A percentile compares a stretch with the other conserved stretches of the same genome.
Conservation (phyloP, 768 basidiomycete genomes). For the Boletus sp. region DNA sequence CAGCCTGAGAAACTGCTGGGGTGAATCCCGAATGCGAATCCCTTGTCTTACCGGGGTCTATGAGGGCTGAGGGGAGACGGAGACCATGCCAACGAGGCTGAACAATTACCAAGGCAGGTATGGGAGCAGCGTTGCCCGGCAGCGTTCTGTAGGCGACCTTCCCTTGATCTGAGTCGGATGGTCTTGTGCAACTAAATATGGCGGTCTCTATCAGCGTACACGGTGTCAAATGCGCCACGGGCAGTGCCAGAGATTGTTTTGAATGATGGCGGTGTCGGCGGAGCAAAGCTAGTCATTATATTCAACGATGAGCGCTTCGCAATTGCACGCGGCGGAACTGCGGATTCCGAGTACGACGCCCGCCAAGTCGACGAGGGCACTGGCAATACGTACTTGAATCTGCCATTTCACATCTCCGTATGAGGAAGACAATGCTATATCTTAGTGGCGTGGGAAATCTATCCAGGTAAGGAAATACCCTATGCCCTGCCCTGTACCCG, state of each 20-base stretch:
- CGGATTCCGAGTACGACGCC: neutral
- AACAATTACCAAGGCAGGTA: conserved; percentile 12
- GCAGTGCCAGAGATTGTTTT: neutral
- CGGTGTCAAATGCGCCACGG: neutral
- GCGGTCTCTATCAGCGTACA: neutral
- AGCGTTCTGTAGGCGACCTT: neutral
- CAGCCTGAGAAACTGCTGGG: conserved; percentile 2
- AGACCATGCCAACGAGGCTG: conserved; percentile 21
- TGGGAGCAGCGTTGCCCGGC: neutral
- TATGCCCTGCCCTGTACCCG: conserved; percentile 43
- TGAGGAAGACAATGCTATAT: conserved; percentile 7
- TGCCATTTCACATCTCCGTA: conserved; percentile 12
- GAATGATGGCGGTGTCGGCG: neutral
- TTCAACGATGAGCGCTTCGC: neutral
- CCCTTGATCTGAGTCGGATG: conserved; percentile 2
- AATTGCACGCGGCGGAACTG: too few relatives aligned
- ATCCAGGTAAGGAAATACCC: conserved; percentile 27
- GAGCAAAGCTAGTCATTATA: neutral
- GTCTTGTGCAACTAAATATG: conserved; percentile 11
- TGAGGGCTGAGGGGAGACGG: conserved; percentile 19
- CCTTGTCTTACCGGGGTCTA: conserved; percentile 1
- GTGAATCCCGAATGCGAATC: conserved; percentile 23
- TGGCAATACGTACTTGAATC: neutral
- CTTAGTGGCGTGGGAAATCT: conserved; percentile 26
- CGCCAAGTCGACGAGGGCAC: neutral